These are phyloP conservation scores for Fibroporia radiculosa DNA, from an alignment of 768 basidiomycete species.

Conservation along the genomic window DNA sequence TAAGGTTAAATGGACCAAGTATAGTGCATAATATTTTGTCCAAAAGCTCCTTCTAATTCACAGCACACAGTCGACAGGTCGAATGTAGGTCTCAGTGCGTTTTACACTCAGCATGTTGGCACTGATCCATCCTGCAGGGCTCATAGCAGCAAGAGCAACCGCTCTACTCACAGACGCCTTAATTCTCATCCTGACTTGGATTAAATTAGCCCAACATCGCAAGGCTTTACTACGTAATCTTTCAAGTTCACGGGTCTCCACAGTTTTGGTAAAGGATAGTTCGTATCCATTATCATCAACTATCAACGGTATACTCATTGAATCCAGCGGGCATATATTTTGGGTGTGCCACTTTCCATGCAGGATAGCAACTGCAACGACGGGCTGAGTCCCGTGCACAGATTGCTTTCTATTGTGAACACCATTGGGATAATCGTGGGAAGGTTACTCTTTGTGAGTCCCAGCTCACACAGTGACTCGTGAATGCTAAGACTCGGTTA, in stretches of 20 bases:
- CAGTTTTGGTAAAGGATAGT: background rate
- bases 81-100: background rate
- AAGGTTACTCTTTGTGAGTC: background rate
- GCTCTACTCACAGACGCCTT: background rate
- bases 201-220: background rate
- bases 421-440: background rate
- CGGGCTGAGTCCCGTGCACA: background rate
- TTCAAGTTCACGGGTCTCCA: background rate
- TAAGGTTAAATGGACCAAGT: background rate
- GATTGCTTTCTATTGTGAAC: background rate
- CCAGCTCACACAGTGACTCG: background rate
- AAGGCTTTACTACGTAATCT: background rate
- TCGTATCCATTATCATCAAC: background rate
- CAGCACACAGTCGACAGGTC: background rate
- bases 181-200: background rate
- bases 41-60: background rate
- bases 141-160: background rate
- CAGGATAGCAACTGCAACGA: background rate
- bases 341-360: background rate
- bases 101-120: background rate
- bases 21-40: too few relatives aligned
- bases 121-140: background rate
- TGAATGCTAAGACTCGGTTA: background rate
- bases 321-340: background rate
- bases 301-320: background rate